These are phyloP conservation scores for Populus hybrid DNA, from an alignment of 441 rosid genomes.

Conservation along the genomic window DNA sequence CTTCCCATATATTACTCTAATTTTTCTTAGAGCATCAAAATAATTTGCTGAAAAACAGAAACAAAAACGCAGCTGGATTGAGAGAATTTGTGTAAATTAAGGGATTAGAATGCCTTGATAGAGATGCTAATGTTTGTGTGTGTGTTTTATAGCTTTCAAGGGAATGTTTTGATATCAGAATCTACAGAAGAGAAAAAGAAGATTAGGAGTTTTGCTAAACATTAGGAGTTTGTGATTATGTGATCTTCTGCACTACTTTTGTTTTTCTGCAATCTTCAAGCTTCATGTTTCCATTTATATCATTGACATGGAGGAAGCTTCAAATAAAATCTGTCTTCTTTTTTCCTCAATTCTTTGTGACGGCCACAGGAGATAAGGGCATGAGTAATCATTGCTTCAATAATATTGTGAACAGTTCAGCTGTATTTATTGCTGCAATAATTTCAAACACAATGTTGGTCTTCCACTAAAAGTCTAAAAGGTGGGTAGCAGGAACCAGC, in stretches of 20 bases:
- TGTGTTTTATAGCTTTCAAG: too few species aligned
- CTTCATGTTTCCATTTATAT: too few species aligned
- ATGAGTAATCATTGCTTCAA: background rate
- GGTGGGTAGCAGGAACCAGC: too few species aligned
- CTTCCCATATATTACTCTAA: background rate
- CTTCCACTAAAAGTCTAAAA: too few species aligned
- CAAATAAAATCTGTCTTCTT: background rate
- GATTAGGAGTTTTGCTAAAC: too few species aligned
- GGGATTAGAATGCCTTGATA: background rate
- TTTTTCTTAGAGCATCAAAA: background rate
- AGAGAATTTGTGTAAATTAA: background rate
- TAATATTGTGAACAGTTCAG: background rate
- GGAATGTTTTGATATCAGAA: too few species aligned
- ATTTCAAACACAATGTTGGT: background rate
- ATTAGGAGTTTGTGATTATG: too few species aligned
- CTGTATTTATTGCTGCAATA: background rate
- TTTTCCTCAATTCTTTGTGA: background rate
- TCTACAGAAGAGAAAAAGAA: too few species aligned
- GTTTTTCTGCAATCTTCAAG: too few species aligned
- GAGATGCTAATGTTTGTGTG: too few species aligned
- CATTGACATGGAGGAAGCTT: background rate
- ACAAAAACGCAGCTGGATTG: background rate
- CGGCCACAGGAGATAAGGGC: background rate
- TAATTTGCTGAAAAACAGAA: background rate
- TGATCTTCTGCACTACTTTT: too few species aligned